Percentiles rank a stretch among this genome's conserved stretches.
Conservation (phyloP, 2,329 filamentous ascomycete species). For the Alternaria brassicicola region DNA sequence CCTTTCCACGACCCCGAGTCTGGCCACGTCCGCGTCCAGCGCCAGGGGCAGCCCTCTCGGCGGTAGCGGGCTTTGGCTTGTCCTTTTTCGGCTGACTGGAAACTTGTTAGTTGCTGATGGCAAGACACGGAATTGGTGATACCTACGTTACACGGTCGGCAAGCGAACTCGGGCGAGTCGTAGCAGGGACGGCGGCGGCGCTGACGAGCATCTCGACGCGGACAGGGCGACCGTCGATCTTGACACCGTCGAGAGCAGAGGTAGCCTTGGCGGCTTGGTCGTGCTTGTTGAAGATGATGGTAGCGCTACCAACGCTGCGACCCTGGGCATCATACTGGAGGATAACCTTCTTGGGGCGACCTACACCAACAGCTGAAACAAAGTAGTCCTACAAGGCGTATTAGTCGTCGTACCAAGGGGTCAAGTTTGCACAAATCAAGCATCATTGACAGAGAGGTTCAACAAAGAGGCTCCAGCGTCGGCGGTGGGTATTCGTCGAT, state of each 20-base stretch:
- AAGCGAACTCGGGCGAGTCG: slow-evolving; percentile 71
- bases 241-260: slow-evolving; percentile 81
- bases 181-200: slow-evolving; percentile 71
- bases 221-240: slow-evolving; percentile 88
- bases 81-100: slow-evolving; percentile 66
- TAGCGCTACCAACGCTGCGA: slow-evolving; percentile 88
- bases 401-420: slow-evolving; percentile 63
- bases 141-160: slow-evolving; percentile 83
- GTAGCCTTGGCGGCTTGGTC: slow-evolving; percentile 86
- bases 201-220: slow-evolving; percentile 95
- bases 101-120: slow-evolving; percentile 12
- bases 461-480: slow-evolving; percentile 30
- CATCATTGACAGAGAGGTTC: slow-evolving; percentile 33
- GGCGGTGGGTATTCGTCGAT: slow-evolving; percentile 28
- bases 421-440: slow-evolving; percentile 39
- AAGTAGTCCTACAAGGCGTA: slow-evolving; percentile 91
- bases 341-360: slow-evolving; percentile 87
- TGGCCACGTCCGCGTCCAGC: slow-evolving; percentile 52
- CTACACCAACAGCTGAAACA: slow-evolving; percentile 81
- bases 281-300: slow-evolving; percentile 80
- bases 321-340: slow-evolving; percentile 93
- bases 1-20: slow-evolving; percentile 55
- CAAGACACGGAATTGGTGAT: neutral
- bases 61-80: slow-evolving; percentile 73
- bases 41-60: slow-evolving; percentile 67